Conservation (phyloP, 116 monocot species). For the Papilionanthe hybrid region DNA sequence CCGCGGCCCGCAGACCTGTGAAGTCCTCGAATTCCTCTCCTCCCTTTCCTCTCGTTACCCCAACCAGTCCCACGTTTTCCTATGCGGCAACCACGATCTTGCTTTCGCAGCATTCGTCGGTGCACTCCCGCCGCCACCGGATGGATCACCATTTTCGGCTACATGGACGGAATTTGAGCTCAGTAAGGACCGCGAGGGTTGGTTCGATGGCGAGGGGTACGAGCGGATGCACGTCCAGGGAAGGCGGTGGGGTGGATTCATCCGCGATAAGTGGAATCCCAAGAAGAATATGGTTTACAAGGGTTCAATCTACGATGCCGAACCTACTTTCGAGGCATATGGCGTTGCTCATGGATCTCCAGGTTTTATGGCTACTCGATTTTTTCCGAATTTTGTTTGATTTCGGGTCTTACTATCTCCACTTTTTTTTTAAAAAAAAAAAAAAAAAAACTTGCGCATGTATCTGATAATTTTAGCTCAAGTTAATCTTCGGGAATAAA, state of each 20-base stretch:
- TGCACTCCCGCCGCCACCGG: conserved; percentile 63
- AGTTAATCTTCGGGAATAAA: not conserved
- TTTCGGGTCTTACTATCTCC: not conserved
- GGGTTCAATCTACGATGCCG: conserved; percentile 85
- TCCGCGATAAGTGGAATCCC: conserved; percentile 52
- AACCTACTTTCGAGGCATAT: conserved; percentile 79
- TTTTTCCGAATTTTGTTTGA: not conserved
- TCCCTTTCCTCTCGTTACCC: conserved; percentile 69
- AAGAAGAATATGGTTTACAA: conserved; percentile 58
- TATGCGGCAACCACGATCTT: conserved; percentile 95
- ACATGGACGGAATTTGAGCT: conserved; percentile 77
- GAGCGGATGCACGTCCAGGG: conserved; percentile 88
- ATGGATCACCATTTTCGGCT: conserved; percentile 40
- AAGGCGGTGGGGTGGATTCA: conserved; percentile 77
- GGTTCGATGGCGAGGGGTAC: conserved; percentile 75
- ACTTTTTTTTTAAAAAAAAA: too few species aligned
- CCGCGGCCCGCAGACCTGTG: conserved; percentile 76
- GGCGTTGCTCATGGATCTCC: conserved; percentile 79
- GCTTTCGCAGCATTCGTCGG: conserved; percentile 93
- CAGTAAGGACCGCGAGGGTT: conserved; percentile 79
- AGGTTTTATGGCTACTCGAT: conserved; percentile 25
- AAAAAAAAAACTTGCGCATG: not conserved
- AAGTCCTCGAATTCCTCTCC: conserved; percentile 77
- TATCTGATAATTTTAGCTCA: not conserved
- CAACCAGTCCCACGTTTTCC: conserved; percentile 75